These are phyloP conservation scores for Kazachstania martiniae DNA, from an alignment of 805 yeast species.

Conservation along the genomic window DNA sequence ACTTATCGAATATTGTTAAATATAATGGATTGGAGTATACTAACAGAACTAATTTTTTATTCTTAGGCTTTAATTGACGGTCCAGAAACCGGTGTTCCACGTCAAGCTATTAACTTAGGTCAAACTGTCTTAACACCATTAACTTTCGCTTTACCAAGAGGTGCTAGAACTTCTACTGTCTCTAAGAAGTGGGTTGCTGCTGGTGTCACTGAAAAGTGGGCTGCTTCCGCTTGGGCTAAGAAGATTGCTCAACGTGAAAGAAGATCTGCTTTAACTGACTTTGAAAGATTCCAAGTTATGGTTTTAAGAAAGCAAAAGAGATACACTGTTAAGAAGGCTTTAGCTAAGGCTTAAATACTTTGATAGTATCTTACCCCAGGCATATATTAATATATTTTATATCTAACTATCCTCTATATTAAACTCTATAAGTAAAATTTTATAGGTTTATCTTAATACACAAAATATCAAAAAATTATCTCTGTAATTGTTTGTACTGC, in stretches of 20 bases:
- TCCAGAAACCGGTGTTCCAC: conserved; percentile 76
- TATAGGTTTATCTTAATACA: no score
- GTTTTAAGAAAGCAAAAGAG: conserved; percentile 96
- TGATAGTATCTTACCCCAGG: conserved; percentile 2
- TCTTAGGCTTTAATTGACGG: conserved; percentile 84
- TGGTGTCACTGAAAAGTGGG: conserved; percentile 83
- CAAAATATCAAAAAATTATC: no score
- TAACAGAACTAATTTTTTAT: conserved; percentile 6
- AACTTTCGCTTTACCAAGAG: conserved; percentile 86
- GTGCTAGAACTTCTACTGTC: conserved; percentile 77
- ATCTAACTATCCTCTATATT: conserved; percentile 2
- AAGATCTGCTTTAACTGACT: conserved; percentile 87
- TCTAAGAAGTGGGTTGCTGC: conserved; percentile 90
- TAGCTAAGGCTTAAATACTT: conserved; percentile 75
- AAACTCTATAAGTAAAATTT: conserved; percentile 3
- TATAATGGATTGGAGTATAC: no score
- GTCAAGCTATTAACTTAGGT: conserved; percentile 83
- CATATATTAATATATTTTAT: conserved; percentile 5
- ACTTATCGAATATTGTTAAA: no score
- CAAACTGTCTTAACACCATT: conserved; percentile 88
- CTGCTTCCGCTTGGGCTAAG: conserved; percentile 91
- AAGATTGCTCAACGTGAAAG: conserved; percentile 90
- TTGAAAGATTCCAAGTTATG: conserved; percentile 98
- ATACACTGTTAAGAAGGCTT: conserved; percentile 88
- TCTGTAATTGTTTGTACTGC: no score